Evolutionary conservation across 768 basidiomycete species (phyloP).

Genomic region (Rickenella mellea): DNA sequence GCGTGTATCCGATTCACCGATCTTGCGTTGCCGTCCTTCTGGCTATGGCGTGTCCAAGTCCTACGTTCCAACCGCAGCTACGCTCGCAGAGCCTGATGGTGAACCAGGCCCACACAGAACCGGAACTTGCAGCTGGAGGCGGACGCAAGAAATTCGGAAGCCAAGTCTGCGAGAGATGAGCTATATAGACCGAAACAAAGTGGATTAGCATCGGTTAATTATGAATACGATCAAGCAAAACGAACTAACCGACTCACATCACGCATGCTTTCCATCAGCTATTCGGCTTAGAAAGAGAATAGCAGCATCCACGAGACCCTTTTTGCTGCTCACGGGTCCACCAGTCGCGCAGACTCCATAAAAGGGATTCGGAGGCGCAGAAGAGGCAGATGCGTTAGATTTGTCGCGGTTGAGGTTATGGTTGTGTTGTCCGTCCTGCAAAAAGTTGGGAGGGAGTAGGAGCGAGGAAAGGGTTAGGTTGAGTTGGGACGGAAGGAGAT

Average conservation of each 20-base stretch:
- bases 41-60: slow-evolving; percentile 18
- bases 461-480: too few relatives aligned
- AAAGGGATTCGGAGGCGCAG: slow-evolving; percentile 66
- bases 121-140: too few relatives aligned
- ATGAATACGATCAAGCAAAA: not conserved
- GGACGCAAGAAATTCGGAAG: too few relatives aligned
- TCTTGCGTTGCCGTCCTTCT: slow-evolving; percentile 22
- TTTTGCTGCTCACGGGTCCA: slow-evolving; percentile 73
- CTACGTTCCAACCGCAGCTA: too few relatives aligned
- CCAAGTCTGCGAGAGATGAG: too few relatives aligned
- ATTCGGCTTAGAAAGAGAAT: slow-evolving; percentile 55
- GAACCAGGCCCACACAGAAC: too few relatives aligned
- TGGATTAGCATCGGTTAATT: slow-evolving; percentile 5
- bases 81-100: too few relatives aligned
- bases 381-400: slow-evolving; percentile 55
- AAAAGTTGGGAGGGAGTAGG: too few relatives aligned
- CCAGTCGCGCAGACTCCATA: slow-evolving; percentile 74
- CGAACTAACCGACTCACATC: slow-evolving; percentile 44
- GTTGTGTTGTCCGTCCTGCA: too few relatives aligned
- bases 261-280: slow-evolving; percentile 49
- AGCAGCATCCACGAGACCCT: slow-evolving; percentile 46
- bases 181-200: slow-evolving; percentile 26
- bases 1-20: too few relatives aligned
- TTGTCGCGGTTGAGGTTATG: too few relatives aligned
- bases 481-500: too few relatives aligned